Evolutionary conservation across 2,329 filamentous ascomycete genomes (phyloP).

Genomic region (Hymenoscyphus fructigenus): DNA sequence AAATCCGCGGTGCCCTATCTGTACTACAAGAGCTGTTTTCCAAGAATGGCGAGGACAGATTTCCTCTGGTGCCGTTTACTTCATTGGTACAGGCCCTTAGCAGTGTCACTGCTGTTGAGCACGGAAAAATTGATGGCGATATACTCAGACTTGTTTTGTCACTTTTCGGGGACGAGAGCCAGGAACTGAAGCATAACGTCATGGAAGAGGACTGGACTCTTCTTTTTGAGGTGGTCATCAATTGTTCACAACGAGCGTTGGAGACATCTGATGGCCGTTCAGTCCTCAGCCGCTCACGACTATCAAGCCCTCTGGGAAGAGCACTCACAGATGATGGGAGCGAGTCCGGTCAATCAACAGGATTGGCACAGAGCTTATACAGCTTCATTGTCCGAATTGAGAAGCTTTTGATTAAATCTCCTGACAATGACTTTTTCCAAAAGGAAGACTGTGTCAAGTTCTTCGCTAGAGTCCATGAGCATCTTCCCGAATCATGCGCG

Average conservation of each 20-base stretch:
- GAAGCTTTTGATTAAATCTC: slow-evolving; percentile 40
- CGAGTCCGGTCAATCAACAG: slow-evolving; percentile 27
- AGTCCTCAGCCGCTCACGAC: slow-evolving; percentile 23
- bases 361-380: slow-evolving; percentile 32
- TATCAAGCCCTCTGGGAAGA: slow-evolving; percentile 20
- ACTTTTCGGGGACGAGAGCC: slow-evolving; percentile 53
- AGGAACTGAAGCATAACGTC: slow-evolving; percentile 54
- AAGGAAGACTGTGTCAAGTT: slow-evolving; percentile 66
- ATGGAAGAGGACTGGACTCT: slow-evolving; percentile 66
- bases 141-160: slow-evolving; percentile 46
- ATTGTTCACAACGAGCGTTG: slow-evolving; percentile 45
- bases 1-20: slow-evolving; percentile 61
- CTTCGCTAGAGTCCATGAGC: slow-evolving; percentile 59
- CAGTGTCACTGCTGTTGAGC: slow-evolving; percentile 43
- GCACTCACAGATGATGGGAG: slow-evolving; percentile 24
- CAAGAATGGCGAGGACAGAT: slow-evolving; percentile 58
- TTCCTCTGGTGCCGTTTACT: slow-evolving; percentile 58
- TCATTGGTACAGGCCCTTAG: slow-evolving; percentile 58
- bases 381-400: slow-evolving; percentile 36
- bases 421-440: slow-evolving; percentile 55
- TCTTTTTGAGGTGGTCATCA: slow-evolving; percentile 58
- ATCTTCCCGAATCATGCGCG: slow-evolving; percentile 64
- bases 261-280: slow-evolving; percentile 33
- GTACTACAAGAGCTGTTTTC: slow-evolving; percentile 63
- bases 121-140: slow-evolving; percentile 36